A percentile compares a stretch with the other conserved stretches of the same genome.
Conservation (phyloP, 768 basidiomycete genomes). For the Boletus rex-veris region DNA sequence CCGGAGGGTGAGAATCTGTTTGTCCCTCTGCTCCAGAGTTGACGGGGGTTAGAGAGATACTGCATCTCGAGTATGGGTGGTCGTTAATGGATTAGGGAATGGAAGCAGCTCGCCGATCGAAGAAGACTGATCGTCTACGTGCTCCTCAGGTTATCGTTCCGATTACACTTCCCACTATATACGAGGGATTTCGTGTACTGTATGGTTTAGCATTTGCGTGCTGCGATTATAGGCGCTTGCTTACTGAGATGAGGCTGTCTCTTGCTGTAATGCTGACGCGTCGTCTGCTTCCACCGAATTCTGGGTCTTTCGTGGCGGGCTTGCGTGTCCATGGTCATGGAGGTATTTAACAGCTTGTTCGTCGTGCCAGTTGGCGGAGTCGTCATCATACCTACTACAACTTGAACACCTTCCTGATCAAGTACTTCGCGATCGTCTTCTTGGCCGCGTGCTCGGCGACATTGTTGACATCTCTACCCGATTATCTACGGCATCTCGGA, state of each 20-base stretch:
- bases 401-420: constrained; percentile 24
- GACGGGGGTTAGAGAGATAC: no score
- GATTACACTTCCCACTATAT: no score
- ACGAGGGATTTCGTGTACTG: no score
- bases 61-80: no score
- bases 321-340: constrained; percentile 14
- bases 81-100: no score
- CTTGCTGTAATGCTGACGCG: constrained; percentile 8
- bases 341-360: constrained; percentile 14
- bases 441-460: not conserved
- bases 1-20: no score
- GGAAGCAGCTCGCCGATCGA: no score
- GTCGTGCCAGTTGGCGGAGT: not conserved
- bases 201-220: constrained; percentile 3
- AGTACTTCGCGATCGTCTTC: constrained; percentile 12
- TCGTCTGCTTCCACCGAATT: constrained; percentile 19
- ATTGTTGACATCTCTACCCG: not conserved
- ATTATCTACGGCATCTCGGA: constrained; percentile 2
- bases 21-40: no score
- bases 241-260: constrained; percentile 6
- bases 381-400: not conserved
- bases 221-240: constrained; percentile 7
- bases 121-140: no score
- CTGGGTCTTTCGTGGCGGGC: constrained; percentile 18
- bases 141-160: no score